Evolutionary conservation across 2,329 filamentous ascomycete genomes (phyloP).

Genomic region (Teratosphaeria epicoccoides): DNA sequence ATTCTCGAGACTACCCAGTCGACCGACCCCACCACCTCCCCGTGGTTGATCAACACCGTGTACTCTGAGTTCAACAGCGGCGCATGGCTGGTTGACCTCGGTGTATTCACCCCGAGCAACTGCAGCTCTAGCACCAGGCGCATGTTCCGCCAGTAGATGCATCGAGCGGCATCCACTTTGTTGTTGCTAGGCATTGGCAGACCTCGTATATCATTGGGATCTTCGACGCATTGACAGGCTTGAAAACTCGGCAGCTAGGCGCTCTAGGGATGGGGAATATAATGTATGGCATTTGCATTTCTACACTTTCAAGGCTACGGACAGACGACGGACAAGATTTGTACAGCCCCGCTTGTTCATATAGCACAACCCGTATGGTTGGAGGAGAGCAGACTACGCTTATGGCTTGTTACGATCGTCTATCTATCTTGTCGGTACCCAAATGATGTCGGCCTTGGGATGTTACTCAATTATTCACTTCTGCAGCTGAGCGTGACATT

Average conservation of each 20-base stretch:
- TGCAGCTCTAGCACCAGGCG: slow-evolving; percentile 9
- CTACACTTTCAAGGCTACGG: not conserved
- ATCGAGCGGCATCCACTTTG: not conserved
- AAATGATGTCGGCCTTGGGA: not conserved
- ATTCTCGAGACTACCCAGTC: slow-evolving; percentile 17
- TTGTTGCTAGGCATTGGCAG: not conserved
- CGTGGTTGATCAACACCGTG: slow-evolving; percentile 24
- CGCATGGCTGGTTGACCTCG: slow-evolving; percentile 24
- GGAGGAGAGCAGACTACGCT: not conserved
- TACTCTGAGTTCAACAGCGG: slow-evolving; percentile 28
- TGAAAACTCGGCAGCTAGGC: not conserved
- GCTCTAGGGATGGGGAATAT: not conserved
- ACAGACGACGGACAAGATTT: not conserved
- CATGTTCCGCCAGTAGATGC: slow-evolving; percentile 4
- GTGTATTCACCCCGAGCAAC: slow-evolving; percentile 19
- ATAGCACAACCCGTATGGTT: not conserved
- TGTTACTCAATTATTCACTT: not conserved
- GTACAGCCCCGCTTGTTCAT: not conserved
- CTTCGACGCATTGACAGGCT: not conserved
- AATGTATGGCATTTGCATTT: not conserved
- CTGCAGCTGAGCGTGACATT: not conserved
- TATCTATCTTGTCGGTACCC: not conserved
- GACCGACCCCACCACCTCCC: slow-evolving; percentile 5
- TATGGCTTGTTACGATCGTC: slow-evolving; percentile 1
- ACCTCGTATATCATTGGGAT: not conserved